Conservation (phyloP, 2,329 filamentous ascomycete species). For the Fusarium mexicanum region DNA sequence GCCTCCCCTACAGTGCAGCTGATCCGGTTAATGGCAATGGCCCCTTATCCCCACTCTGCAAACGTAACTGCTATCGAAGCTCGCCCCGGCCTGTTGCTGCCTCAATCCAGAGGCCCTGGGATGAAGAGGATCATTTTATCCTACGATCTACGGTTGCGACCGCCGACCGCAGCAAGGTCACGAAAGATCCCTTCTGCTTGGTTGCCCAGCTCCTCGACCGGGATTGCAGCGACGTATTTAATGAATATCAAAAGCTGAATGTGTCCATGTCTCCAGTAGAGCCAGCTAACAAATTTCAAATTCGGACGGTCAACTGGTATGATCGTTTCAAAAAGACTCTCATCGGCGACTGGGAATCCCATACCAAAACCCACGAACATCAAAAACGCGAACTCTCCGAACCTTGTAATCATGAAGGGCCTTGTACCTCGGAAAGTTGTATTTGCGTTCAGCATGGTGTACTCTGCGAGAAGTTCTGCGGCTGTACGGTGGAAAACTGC, state of each 20-base stretch:
- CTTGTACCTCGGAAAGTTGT: conserved; percentile 70
- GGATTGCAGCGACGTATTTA: conserved; percentile 62
- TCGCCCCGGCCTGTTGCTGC: conserved; percentile 36
- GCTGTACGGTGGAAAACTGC: conserved; percentile 67
- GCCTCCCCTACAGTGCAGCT: not conserved
- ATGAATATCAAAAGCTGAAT: conserved; percentile 41
- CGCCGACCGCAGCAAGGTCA: conserved; percentile 52
- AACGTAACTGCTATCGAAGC: conserved; percentile 54
- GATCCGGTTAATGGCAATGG: conserved; percentile 25
- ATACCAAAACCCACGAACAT: conserved; percentile 64
- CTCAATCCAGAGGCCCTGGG: conserved; percentile 52
- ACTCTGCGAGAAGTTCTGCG: conserved; percentile 78
- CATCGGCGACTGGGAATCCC: conserved; percentile 64
- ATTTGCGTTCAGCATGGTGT: conserved; percentile 69
- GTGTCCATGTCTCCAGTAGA: conserved; percentile 40
- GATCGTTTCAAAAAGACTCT: conserved; percentile 66
- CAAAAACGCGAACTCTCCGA: conserved; percentile 67
- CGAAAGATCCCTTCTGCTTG: conserved; percentile 58
- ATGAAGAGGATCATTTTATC: conserved; percentile 58
- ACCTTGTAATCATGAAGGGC: conserved; percentile 75
- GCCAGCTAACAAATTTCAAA: conserved; percentile 46
- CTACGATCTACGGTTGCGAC: conserved; percentile 59
- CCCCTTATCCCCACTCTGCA: conserved; percentile 44
- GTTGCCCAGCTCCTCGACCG: conserved; percentile 61
- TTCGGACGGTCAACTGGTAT: conserved; percentile 63